Evolutionary conservation across 805 yeast genomes (phyloP).

Genomic region (Wickerhamomyces strasburgensis): DNA sequence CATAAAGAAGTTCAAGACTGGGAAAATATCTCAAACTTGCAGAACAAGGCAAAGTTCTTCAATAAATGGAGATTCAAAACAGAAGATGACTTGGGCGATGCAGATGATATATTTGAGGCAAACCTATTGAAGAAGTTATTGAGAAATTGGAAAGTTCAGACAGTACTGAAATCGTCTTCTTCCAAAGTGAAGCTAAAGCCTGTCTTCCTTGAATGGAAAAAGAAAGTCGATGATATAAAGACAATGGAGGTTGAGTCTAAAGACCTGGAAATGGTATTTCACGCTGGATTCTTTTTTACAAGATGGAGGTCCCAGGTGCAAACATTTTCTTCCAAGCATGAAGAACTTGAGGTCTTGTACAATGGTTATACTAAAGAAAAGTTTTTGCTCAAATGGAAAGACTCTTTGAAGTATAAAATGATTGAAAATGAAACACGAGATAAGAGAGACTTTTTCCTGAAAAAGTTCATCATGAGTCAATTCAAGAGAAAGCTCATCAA

Average conservation of each 20-base stretch:
- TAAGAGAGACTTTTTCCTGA: slow-evolving; percentile 7
- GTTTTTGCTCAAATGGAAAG: slow-evolving; percentile 9
- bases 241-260: slow-evolving; percentile 11
- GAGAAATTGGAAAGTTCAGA: slow-evolving; percentile 13
- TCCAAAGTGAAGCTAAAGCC: not conserved
- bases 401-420: slow-evolving; percentile 2
- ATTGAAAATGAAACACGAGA: slow-evolving; percentile 7
- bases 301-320: slow-evolving; percentile 18
- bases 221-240: not conserved
- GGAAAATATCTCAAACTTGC: slow-evolving; percentile 12
- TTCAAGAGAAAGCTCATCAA: slow-evolving; percentile 15
- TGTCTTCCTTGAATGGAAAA: too few relatives aligned
- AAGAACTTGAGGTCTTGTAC: slow-evolving; percentile 3
- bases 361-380: slow-evolving; percentile 1
- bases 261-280: slow-evolving; percentile 16
- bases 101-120: slow-evolving; percentile 5
- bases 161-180: not conserved
- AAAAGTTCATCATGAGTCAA: slow-evolving; percentile 11
- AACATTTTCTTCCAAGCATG: not conserved
- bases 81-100: not conserved
- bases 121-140: slow-evolving; percentile 4
- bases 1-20: slow-evolving; percentile 6
- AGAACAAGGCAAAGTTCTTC: slow-evolving; percentile 11
- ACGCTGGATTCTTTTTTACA: slow-evolving; percentile 22
- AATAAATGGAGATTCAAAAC: slow-evolving; percentile 15